Base-by-base conservation (phyloP, 2,329 filamentous ascomycete species). In the Apiospora arundinis region DNA sequence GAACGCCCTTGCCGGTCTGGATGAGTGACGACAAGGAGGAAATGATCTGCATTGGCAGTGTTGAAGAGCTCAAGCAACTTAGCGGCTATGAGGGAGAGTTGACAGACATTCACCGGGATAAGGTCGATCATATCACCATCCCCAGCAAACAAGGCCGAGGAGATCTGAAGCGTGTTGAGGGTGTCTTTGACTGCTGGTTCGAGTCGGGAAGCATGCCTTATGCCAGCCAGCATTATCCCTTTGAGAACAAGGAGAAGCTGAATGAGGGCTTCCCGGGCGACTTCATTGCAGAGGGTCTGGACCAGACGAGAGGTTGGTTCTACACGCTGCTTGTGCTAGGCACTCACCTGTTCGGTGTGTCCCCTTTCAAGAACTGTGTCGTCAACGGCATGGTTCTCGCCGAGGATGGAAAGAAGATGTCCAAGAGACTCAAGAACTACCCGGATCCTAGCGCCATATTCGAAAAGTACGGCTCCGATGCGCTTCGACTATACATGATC, bases 371-470 rank as follows among this genome's bases (percentile, higher is more conserved):
- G 83, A 98, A 97, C 81, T 97, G 94, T 77, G 93, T 98, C n/a
- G 95, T 97, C 73, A 98, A 97, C 79, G 95, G 95, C 68, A 96
- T 97, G 74, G 95, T 98, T 5, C 88, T 98, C 52, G 95, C 95
- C 0, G 95, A 97, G 80, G 94, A 97, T 78, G 95, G 95, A 70
- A 98, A 97, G 87, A 98, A 98, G 87, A 98, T 98, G 95, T 97
- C 95, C 8, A 98, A 98, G 84, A 91, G 95, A 70, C 86, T 97
- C 71, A 97, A 98, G 85, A 98, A 98, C 83, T 98, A 97, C 81
- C 95, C 95, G 0, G 95, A 97, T 78, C 95, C 95, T 14, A 86
- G 85, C 71, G 85, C 94, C 69, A 90, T 98, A 75, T 96, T 98
- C 88, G 85, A 92, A 71, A 92, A 92, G 78, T 97, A 97, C 80